Percentiles rank a stretch among this genome's conserved stretches.
Evolutionary conservation across 225 moss, liverwort and hornwort species (phyloP).

Genomic region (Physcomitrium patens): DNA sequence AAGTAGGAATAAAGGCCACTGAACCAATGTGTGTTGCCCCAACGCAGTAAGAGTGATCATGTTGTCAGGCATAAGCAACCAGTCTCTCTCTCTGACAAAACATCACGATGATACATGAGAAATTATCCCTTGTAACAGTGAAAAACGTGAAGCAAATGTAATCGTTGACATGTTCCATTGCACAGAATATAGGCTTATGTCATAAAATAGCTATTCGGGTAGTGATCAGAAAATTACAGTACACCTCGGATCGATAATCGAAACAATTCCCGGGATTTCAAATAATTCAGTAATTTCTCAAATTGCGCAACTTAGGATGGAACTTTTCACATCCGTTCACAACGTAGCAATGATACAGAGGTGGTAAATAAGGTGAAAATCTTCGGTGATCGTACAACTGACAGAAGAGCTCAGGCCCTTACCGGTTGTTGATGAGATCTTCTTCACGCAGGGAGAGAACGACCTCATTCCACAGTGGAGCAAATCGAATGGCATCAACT

Average conservation of each 20-base stretch:
- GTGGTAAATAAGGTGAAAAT: conserved; percentile 8
- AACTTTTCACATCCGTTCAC: conserved; percentile 7
- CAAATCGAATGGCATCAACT: conserved; percentile 83
- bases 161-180: no score
- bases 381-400: conserved; percentile 8
- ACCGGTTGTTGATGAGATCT: conserved; percentile 88
- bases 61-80: conserved; percentile 89
- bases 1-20: conserved; percentile 97
- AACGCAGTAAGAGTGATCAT: conserved; percentile 37
- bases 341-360: not conserved
- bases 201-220: not conserved
- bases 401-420: conserved; percentile 27
- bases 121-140: no score
- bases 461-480: conserved; percentile 94
- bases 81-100: conserved; percentile 76
- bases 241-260: not conserved
- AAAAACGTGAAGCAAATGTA: no score
- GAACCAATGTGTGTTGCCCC: conserved; percentile 63
- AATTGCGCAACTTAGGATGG: not conserved
- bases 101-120: conserved; percentile 23
- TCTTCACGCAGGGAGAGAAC: conserved; percentile 78
- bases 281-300: not conserved
- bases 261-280: not conserved
- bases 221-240: not conserved
- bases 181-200: not conserved